Evolutionary conservation across 2,329 filamentous ascomycete species (phyloP).

Genomic region (Verticillium tricorpus): DNA sequence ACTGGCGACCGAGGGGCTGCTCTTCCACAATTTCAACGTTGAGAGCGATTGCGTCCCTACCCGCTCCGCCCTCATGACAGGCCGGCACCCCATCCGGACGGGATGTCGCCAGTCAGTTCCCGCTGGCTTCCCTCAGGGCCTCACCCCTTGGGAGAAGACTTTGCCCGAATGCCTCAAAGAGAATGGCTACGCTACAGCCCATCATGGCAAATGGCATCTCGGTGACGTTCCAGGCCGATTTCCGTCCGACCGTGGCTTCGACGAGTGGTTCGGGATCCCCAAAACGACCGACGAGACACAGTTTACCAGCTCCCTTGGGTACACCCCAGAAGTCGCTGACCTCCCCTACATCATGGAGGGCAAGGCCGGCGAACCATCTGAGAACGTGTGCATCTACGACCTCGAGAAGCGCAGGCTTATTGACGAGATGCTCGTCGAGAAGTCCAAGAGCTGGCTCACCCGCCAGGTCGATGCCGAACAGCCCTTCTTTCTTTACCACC

Average conservation of each 20-base stretch:
- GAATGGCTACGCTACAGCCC: conserved; percentile 21
- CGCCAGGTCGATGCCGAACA: conserved; percentile 17
- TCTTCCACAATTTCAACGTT: conserved; percentile 20
- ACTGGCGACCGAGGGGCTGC: conserved; percentile 24
- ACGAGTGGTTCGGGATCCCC: conserved; percentile 32
- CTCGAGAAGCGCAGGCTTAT: conserved; percentile 22
- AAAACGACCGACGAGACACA: conserved; percentile 30
- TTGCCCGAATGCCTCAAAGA: conserved; percentile 24
- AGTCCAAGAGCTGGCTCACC: conserved; percentile 24
- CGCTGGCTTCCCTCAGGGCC: conserved; percentile 25
- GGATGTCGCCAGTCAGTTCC: conserved; percentile 28
- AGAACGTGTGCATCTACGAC: conserved; percentile 26
- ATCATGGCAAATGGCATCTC: conserved; percentile 31
- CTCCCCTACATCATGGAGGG: conserved; percentile 29
- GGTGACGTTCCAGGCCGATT: conserved; percentile 28
- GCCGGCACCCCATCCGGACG: conserved; percentile 28
- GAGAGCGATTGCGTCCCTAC: conserved; percentile 25
- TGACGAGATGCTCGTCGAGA: conserved; percentile 25
- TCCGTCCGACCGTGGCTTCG: conserved; percentile 28
- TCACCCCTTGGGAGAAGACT: conserved; percentile 25
- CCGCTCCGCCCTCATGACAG: conserved; percentile 28
- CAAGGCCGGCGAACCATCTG: conserved; percentile 16
- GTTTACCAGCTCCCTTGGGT: conserved; percentile 26
- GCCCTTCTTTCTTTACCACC: conserved; percentile 27
- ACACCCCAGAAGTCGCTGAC: conserved; percentile 24